Percentiles rank a stretch among this genome's conserved stretches.
Conservation (phyloP, 352 stramenopile genomes). For the Phytophthora vignae region DNA sequence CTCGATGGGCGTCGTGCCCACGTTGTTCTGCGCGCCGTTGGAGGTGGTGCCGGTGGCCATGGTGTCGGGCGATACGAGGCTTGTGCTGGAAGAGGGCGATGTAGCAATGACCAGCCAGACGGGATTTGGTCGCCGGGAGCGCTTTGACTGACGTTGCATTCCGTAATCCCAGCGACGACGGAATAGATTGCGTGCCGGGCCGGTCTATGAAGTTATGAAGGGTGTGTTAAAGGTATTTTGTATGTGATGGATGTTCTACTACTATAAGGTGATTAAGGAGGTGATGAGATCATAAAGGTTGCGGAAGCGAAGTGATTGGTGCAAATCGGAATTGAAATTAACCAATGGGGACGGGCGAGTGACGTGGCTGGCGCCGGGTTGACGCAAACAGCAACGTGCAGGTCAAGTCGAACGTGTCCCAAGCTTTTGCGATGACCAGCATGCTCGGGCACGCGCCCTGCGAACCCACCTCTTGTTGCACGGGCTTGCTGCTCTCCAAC, state of each 20-base stretch:
- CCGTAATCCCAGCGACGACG: conserved; percentile 18
- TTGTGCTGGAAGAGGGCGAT: conserved; percentile 20
- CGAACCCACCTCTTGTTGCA: neutral
- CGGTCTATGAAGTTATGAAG: no score
- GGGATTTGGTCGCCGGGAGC: neutral
- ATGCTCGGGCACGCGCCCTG: no score
- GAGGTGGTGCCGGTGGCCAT: conserved; percentile 26
- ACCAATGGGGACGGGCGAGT: conserved; percentile 20
- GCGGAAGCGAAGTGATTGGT: conserved; percentile 5
- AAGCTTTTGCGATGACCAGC: conserved; percentile 4
- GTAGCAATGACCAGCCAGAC: conserved; percentile 24
- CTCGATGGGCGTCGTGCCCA: conserved; percentile 69
- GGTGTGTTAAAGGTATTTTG: no score
- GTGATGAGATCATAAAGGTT: neutral
- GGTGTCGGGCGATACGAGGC: neutral
- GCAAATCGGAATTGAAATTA: neutral
- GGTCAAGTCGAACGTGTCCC: no score
- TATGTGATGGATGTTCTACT: no score
- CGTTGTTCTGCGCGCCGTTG: conserved; percentile 18
- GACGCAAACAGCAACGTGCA: conserved; percentile 30
- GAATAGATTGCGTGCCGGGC: conserved; percentile 19
- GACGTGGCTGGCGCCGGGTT: conserved; percentile 26
- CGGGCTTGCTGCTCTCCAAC: neutral
- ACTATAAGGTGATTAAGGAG: neutral
- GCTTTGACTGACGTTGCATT: conserved; percentile 12